Evolutionary conservation across 768 basidiomycete genomes (phyloP), one percentile per base, ranked within the genome.

Genomic region (Coprinellus micaceus): DNA sequence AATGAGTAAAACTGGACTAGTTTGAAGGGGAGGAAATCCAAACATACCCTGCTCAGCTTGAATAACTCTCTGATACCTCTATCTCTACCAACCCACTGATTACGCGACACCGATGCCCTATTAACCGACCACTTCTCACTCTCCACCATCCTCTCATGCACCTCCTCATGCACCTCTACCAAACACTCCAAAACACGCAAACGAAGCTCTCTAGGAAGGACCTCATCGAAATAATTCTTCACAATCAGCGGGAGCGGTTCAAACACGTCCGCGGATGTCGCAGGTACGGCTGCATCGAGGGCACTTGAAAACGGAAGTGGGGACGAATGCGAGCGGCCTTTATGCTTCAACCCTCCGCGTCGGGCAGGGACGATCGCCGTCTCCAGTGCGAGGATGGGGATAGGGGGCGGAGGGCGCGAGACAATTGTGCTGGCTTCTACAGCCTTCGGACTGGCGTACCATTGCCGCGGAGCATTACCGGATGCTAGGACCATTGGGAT

Each of bases 41-140:
- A 51, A 61, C 84, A 71, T 71, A 95, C 93, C 77, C 89, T 79
- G 67, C 85, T 85, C 54, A 94, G 64, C 69, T 82, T 89, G 63
- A 94, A 78, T 41, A 96, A 74, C 68, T 94, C 92, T 60, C 88
- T 74, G 50, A 89, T 66, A 1, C 89, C 94, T 61, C 78, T 83
- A 52, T 88, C 83, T 58, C 78, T 77, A 5, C 94, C 94, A 11
- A 88, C 79, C 89, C 91, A 94, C 62, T 81, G 82, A 53, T 79
- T 77, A 63, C 77, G 82, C 2, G 79, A 78, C 6, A 83, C 84
- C 2, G 77, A 73, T 0, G 91, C 89, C 58, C 77, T 84, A 13
- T 72, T 71, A 25, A 77, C 76, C 11, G 84, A 82, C 86, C 91
- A 89, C 41, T 76, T 75, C 3, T 73, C 77, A 36, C 78, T 77